Percentiles rank a stretch among this genome's conserved stretches.
These are phyloP conservation scores for Lasiodiplodia theobromae DNA, from an alignment of 2,329 filamentous ascomycete species.

Conservation along the genomic window DNA sequence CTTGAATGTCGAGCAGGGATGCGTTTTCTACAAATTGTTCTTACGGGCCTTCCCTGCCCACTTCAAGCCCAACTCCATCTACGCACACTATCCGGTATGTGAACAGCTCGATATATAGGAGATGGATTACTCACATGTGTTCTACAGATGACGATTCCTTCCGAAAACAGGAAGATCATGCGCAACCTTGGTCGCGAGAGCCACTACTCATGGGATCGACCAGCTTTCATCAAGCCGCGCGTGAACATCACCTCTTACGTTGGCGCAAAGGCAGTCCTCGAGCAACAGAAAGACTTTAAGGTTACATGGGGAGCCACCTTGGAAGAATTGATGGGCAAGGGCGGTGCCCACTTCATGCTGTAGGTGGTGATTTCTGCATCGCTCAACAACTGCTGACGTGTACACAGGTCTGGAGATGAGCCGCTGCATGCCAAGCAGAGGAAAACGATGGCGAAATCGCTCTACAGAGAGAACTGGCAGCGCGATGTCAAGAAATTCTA, in stretches of 20 bases:
- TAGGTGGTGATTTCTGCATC: constrained; percentile 32
- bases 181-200: constrained; percentile 68
- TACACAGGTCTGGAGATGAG: constrained; percentile 39
- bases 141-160: constrained; percentile 64
- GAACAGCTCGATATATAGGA: background rate
- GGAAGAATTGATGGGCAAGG: constrained; percentile 64
- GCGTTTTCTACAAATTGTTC: constrained; percentile 82
- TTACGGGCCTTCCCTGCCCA: constrained; percentile 77
- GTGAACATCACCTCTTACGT: constrained; percentile 65
- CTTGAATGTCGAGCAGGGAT: constrained; percentile 75
- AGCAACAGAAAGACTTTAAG: constrained; percentile 65
- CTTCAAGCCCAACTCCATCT: constrained; percentile 78
- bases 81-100: constrained; percentile 71
- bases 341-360: constrained; percentile 63
- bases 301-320: constrained; percentile 69
- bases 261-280: constrained; percentile 66
- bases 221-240: constrained; percentile 56
- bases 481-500: constrained; percentile 72
- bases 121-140: background rate
- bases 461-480: constrained; percentile 68
- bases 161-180: constrained; percentile 73
- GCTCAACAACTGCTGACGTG: background rate
- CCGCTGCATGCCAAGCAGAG: constrained; percentile 41
- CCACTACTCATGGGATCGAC: constrained; percentile 71
- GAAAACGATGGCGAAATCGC: constrained; percentile 51